phyloP scores from a whole-genome alignment of 176 grass and related monocot genomes.

The Chrysopogon serrulatus region DNA sequence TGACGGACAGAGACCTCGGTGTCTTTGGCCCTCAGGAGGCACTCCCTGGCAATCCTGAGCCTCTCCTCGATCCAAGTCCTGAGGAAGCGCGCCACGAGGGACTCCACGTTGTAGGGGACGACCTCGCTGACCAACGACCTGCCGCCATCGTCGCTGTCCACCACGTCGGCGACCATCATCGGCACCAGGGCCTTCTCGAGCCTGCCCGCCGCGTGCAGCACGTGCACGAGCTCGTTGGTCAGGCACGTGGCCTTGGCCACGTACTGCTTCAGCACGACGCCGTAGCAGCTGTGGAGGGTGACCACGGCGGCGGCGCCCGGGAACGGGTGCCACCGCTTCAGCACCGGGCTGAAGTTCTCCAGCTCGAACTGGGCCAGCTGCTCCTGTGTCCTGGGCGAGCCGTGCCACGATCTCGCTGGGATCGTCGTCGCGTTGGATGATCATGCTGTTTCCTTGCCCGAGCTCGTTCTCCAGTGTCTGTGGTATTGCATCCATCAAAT shows the following conservation, averaged over 20 bases:
- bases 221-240: constrained; percentile 72
- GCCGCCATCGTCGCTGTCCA: constrained; percentile 54
- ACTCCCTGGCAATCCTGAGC: constrained; percentile 61
- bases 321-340: constrained; percentile 60
- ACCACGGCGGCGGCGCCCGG: constrained; percentile 46
- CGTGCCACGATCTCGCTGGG: constrained; percentile 48
- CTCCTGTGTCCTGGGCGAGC: constrained; percentile 60
- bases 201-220: constrained; percentile 69
- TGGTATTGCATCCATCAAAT: not conserved
- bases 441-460: constrained; percentile 35
- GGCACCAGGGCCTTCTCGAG: constrained; percentile 75
- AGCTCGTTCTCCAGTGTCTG: constrained; percentile 74
- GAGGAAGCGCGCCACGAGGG: constrained; percentile 54
- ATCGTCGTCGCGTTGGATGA: constrained; percentile 32
- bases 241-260: constrained; percentile 48
- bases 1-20: constrained; percentile 51
- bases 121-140: constrained; percentile 54
- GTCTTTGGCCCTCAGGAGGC: constrained; percentile 66
- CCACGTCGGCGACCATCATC: constrained; percentile 58
- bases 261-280: constrained; percentile 79
- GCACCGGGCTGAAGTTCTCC: constrained; percentile 46
- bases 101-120: constrained; percentile 63
- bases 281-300: constrained; percentile 76
- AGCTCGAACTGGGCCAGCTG: constrained; percentile 56
- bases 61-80: constrained; percentile 79